Base-by-base conservation (phyloP, 1,139 yeast species). In the Protomyces arabidopsidicola region DNA sequence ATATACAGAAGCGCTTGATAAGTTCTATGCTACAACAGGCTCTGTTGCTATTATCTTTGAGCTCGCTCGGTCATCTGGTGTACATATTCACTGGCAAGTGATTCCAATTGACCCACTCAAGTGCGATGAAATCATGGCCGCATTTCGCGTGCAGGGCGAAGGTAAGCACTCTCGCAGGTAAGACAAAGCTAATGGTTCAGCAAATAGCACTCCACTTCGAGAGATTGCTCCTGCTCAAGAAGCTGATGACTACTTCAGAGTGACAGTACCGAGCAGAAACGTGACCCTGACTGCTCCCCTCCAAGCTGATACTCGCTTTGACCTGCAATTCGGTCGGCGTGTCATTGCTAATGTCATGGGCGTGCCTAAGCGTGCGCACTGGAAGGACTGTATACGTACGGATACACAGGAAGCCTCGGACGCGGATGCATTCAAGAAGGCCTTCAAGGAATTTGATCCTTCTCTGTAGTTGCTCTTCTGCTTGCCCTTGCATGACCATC, bases 251-350 rank as follows among this genome's bases (percentile, higher is more conserved):
- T 70, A 60, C 48, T 69, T 70, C 59, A 69, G 67, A 9, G 60
- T 70, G 12, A 55, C 55, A 20, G 59, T 70, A 24, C 64, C 60
- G 2, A 65, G 59, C n/a, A 57, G 50, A 18, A 60, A 60, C 27
- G 36, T 45, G 4, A 27, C 53, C 16, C 51, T 70, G n/a, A 38
- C 53, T 9, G 65, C 56, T 10, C 56, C 24, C 27, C 71, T 74
- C 55, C 53, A 71, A 9, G 70, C 73, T 38, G 70, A 72, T 24
- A 68, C 67, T 3, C 68, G 70, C 20, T 69, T 88, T 8, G 96
- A 88, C 72, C 75, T 88, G 14, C 95, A 88, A 69, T 87, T 88
- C 69, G 95, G 95, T 0, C 78, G 96, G 72, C 78, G 90, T 69
- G 90, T 87, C 0, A 71, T 87, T 48, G 90, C 95, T 0, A 79